These are phyloP conservation scores for Fonsecaea multimorphosa DNA, from an alignment of 2,329 filamentous ascomycete species.

Conservation along the genomic window DNA sequence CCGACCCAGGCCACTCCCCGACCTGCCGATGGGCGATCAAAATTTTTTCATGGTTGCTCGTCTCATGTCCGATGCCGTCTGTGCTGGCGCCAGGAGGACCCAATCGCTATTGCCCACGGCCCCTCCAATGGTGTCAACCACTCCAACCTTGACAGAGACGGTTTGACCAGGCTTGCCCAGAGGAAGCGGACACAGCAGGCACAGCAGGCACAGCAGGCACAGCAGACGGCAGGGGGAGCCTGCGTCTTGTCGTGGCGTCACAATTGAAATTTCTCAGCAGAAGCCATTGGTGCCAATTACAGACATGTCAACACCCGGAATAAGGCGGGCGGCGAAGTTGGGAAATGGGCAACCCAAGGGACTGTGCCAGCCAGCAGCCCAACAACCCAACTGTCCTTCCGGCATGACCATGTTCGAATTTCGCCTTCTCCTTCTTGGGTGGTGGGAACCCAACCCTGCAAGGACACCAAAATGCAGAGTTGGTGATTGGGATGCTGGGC, in stretches of 20 bases:
- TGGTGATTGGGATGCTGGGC: conserved; percentile 17
- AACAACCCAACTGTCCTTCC: conserved; percentile 15
- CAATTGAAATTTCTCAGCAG: conserved; percentile 19
- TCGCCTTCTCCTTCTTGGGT: conserved; percentile 6
- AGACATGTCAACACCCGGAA: conserved; percentile 17
- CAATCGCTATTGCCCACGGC: conserved; percentile 24
- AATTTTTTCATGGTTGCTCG: conserved; percentile 15
- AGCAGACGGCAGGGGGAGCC: conserved; percentile 17
- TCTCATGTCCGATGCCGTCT: conserved; percentile 35
- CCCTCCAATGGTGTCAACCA: conserved; percentile 11
- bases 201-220: conserved; percentile 16
- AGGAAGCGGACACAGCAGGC: conserved; percentile 10
- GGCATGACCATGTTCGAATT: conserved; percentile 28
- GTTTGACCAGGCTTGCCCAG: conserved; percentile 11
- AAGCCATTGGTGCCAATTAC: conserved; percentile 6
- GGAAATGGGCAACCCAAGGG: conserved; percentile 12
- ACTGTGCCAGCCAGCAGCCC: conserved; percentile 18
- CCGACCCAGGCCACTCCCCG: conserved; percentile 30
- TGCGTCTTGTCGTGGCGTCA: background rate
- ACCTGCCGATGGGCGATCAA: conserved; percentile 33
- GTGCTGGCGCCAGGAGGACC: conserved; percentile 29
- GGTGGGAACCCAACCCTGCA: conserved; percentile 18
- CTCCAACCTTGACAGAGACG: conserved; percentile 4
- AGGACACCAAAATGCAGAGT: conserved; percentile 12
- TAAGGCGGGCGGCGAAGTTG: conserved; percentile 20